Evolutionary conservation across 768 basidiomycete species (phyloP).

Genomic region (Pleurotus platypus): DNA sequence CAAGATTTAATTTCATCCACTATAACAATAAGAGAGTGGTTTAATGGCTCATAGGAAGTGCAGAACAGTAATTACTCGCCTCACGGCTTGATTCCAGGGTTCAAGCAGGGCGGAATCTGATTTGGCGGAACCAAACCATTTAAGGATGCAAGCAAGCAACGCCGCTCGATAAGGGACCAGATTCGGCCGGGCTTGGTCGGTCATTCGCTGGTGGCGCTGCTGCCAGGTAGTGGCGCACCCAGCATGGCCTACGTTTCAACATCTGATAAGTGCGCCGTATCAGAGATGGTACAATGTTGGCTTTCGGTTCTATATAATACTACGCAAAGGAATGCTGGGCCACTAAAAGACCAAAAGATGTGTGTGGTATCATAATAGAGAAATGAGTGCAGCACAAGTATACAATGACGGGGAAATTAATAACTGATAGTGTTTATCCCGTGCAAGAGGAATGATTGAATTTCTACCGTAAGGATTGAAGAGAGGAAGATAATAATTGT

Average conservation of each 20-base stretch:
- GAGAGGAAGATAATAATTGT: conserved; percentile 2
- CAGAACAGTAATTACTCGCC: background rate
- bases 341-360: background rate
- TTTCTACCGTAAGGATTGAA: conserved; percentile 5
- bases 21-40: conserved; percentile 2
- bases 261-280: background rate
- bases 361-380: no score
- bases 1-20: conserved; percentile 1
- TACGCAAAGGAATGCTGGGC: background rate
- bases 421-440: background rate
- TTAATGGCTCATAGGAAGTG: background rate
- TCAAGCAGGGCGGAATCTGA: conserved; percentile 4
- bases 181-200: conserved; percentile 4
- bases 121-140: conserved; percentile 8
- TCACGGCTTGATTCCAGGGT: conserved; percentile 3
- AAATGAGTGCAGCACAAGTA: background rate
- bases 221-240: conserved; percentile 4
- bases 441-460: background rate
- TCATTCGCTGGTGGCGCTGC: conserved; percentile 9
- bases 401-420: background rate
- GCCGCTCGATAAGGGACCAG: conserved; percentile 5
- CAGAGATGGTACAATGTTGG: background rate
- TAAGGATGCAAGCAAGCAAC: conserved; percentile 3
- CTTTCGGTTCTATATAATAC: background rate
- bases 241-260: conserved; percentile 1